Percentiles rank a stretch among this genome's conserved stretches.
Evolutionary conservation across 345 rosid species (phyloP).

Genomic region (Diplotaxis tenuifolia): DNA sequence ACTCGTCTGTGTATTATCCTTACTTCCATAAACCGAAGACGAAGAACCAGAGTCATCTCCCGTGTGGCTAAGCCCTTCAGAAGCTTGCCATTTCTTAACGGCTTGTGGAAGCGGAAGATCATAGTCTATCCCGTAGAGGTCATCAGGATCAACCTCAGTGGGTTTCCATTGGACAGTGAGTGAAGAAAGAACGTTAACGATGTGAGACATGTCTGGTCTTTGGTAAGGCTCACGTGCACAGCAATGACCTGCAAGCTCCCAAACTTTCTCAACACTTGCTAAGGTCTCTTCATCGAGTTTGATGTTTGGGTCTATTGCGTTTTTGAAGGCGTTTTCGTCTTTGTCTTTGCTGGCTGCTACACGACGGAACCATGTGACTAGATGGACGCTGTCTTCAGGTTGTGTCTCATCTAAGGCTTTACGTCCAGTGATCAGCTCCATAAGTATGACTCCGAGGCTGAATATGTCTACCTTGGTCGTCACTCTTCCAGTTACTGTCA

Average conservation of each 20-base stretch:
- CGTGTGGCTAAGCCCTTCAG: conserved; percentile 53
- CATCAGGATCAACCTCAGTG: conserved; percentile 54
- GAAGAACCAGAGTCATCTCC: conserved; percentile 50
- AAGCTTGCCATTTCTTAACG: conserved; percentile 72
- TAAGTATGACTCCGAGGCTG: conserved; percentile 83
- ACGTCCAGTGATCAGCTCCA: conserved; percentile 84
- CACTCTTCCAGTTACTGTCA: conserved; percentile 89
- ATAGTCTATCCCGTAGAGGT: conserved; percentile 60
- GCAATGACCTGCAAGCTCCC: conserved; percentile 81
- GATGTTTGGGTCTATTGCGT: conserved; percentile 57
- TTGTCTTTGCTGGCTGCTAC: conserved; percentile 56
- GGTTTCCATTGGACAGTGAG: conserved; percentile 77
- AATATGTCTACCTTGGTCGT: conserved; percentile 82
- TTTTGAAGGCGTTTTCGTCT: conserved; percentile 47
- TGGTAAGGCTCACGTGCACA: conserved; percentile 78
- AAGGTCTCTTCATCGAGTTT: conserved; percentile 54
- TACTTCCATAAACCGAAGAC: conserved; percentile 37
- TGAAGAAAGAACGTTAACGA: conserved; percentile 75
- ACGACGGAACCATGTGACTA: conserved; percentile 80
- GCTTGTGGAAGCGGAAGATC: conserved; percentile 71
- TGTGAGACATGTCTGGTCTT: conserved; percentile 86
- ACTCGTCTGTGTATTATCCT: conserved; percentile 79
- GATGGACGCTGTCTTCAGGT: conserved; percentile 74
- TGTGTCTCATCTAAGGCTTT: conserved; percentile 68
- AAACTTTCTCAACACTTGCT: conserved; percentile 59